Evolutionary conservation across 805 yeast species (phyloP), one percentile per base, ranked within the genome.

Genomic region (Starmerella cellae): DNA sequence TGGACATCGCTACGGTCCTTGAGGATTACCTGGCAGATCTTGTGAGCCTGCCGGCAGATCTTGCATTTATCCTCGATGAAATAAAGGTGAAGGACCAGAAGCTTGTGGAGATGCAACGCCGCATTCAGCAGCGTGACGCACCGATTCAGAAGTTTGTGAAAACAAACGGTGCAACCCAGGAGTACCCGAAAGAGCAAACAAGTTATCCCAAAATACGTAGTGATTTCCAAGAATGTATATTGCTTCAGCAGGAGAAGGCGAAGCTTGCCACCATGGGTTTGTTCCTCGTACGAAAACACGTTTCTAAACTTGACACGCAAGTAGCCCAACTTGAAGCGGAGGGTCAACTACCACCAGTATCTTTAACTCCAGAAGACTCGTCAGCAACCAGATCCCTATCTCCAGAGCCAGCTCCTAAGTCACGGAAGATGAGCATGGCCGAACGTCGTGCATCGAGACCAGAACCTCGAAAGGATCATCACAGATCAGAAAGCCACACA

Each of bases 1-100:
- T 83, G 94, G 97, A 87, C 62, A 87, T 96, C 3, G 85, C 95
- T n/a, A 73, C 91, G 1, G 71, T 77, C 6, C 60, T 80, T 30
- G 88, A 80, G 50, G 82, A 79, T 52, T 77, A 79, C 45, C 73
- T 79, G 4, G 61, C 64, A 26, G 67, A 64, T 42, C 39, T 88
- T 34, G 75, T 88, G 10, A 88, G 87, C 53, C 69, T 91, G 35
- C 95, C 95, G 20, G 77, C 83, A 4, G 98, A 88, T 60, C 70
- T 88, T 35, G 78, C 78, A 41, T 83, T 81, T 55, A 63, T 84
- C 29, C 63, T 88, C 37, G 81, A 81, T 40, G 97, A 91, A 60
- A 69, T 88, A 29, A 71, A 78, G 39, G 71, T 68, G 30, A 74
- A 78, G 46, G 97, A 88, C 57, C 54, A 67, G 31, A 74, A 72